phyloP scores from a whole-genome alignment of 768 basidiomycete species.

The Strobilomyces confusus region DNA sequence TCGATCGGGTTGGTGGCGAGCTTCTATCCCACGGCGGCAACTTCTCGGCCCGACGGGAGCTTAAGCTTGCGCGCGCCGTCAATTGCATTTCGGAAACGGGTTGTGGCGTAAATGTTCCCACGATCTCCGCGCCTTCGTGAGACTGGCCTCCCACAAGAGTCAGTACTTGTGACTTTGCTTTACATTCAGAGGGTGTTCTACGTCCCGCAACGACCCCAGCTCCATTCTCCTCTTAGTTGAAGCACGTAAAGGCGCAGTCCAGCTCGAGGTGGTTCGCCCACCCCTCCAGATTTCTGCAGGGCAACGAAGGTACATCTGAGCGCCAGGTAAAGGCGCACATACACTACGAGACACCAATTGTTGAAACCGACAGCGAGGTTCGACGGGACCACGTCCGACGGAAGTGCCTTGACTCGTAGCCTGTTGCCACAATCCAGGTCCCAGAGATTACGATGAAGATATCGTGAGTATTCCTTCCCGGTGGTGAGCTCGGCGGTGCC shows the following conservation, averaged over 20 bases:
- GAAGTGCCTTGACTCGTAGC: conserved; percentile 65
- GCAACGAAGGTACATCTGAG: neutral
- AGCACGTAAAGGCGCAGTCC: conserved; percentile 54
- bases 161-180: too few species aligned
- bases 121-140: too few species aligned
- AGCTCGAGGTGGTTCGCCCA: conserved; percentile 71
- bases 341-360: conserved; percentile 82
- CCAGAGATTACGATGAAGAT: neutral
- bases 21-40: neutral
- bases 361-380: conserved; percentile 10
- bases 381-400: neutral
- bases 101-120: too few species aligned
- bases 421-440: conserved; percentile 21
- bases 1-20: too few species aligned
- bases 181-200: too few species aligned
- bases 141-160: too few species aligned
- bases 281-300: conserved; percentile 65
- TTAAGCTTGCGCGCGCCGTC: too few species aligned
- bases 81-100: too few species aligned
- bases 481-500: conserved; percentile 38
- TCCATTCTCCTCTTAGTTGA: too few species aligned
- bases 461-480: neutral
- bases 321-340: neutral
- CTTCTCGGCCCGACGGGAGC: too few species aligned
- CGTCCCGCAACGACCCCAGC: too few species aligned